These are phyloP conservation scores for Cladophialophora chaetospira DNA, from an alignment of 2,329 filamentous ascomycete species.

Conservation along the genomic window DNA sequence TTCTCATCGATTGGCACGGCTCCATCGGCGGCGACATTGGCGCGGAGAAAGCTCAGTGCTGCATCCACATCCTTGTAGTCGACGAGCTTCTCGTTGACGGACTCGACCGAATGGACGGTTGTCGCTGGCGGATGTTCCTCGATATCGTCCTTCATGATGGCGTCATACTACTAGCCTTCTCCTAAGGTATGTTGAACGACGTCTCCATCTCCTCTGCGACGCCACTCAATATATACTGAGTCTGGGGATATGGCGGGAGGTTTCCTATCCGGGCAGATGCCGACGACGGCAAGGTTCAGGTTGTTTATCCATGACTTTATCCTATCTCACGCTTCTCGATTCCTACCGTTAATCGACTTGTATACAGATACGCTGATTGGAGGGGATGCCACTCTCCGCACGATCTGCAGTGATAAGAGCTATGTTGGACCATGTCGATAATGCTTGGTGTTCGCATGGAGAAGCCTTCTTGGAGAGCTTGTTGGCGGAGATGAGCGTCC, in stretches of 20 bases:
- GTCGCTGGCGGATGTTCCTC: constrained; percentile 3
- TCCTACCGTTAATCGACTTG: too few species aligned
- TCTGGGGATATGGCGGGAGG: neutral
- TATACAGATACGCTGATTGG: neutral
- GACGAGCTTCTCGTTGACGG: constrained; percentile 9
- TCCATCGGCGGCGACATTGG: constrained; percentile 34
- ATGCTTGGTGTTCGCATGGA: too few species aligned
- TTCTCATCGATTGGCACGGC: constrained; percentile 36
- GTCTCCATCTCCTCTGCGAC: neutral
- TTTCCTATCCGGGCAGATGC: constrained; percentile 3
- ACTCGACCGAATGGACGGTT: constrained; percentile 4
- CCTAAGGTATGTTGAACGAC: too few species aligned
- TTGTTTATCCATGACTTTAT: too few species aligned
- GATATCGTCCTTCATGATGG: constrained; percentile 18
- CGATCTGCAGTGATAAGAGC: constrained; percentile 8
- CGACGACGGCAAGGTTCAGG: too few species aligned
- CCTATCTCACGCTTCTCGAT: too few species aligned
- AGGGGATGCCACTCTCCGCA: neutral
- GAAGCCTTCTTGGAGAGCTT: too few species aligned
- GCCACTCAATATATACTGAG: neutral
- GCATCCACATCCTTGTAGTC: constrained; percentile 37
- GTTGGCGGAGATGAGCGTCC: too few species aligned
- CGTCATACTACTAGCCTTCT: too few species aligned
- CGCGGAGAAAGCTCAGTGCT: constrained; percentile 41
- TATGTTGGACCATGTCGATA: too few species aligned